Evolutionary conservation across 1,139 yeast genomes (phyloP).

Genomic region (Magnusiomyces fungicola): DNA sequence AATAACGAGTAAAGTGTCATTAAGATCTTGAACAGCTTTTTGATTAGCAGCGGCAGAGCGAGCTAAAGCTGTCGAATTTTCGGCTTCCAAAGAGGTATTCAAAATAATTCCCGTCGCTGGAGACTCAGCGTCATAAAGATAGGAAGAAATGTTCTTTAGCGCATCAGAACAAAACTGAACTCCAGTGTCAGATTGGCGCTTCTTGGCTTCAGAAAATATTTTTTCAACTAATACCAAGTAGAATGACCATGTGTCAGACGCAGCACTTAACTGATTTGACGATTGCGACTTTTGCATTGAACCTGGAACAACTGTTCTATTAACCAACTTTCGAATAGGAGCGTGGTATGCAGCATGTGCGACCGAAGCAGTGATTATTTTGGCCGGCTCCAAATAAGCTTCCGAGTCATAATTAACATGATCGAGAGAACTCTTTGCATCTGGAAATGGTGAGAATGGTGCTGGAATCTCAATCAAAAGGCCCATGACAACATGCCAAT

Average conservation of each 20-base stretch:
- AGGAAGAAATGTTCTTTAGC: neutral
- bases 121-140: neutral
- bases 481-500: slow-evolving; percentile 5
- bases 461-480: slow-evolving; percentile 1
- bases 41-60: neutral
- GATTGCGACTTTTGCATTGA: neutral
- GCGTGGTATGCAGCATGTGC: neutral
- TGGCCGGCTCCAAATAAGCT: neutral
- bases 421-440: neutral
- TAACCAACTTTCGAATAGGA: neutral
- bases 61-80: neutral
- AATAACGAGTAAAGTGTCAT: neutral
- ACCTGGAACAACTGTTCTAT: neutral
- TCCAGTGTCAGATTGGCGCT: neutral
- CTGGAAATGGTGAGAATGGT: slow-evolving; percentile 1
- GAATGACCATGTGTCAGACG: slow-evolving; percentile 4
- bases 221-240: slow-evolving; percentile 5
- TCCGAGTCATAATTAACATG: neutral
- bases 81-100: neutral
- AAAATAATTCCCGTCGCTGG: neutral
- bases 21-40: neutral
- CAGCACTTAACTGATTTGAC: neutral
- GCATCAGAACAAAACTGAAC: neutral
- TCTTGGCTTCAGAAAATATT: neutral
- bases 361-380: neutral